These are phyloP conservation scores for Eutrema japonicum DNA, from an alignment of 345 rosid genomes.

Conservation along the genomic window DNA sequence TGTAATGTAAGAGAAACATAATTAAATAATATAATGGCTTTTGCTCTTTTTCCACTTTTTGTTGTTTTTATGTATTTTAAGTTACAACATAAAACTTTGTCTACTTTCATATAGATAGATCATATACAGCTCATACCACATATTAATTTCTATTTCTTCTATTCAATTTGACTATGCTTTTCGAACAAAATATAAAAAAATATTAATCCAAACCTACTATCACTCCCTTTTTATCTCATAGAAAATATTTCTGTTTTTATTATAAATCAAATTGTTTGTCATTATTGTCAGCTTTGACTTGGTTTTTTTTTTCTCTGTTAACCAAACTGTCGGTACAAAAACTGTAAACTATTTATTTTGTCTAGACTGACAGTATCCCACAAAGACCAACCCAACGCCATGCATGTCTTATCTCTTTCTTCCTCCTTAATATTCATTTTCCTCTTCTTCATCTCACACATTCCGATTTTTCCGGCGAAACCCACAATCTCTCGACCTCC, in stretches of 20 bases:
- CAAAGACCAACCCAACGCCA: conserved; percentile 39
- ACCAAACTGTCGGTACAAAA: not conserved
- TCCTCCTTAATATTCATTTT: conserved; percentile 32
- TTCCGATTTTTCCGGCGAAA: conserved; percentile 28
- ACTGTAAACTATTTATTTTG: conserved; percentile 36
- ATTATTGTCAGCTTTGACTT: conserved; percentile 12
- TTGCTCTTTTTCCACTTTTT: too few species aligned
- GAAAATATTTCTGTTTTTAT: not conserved
- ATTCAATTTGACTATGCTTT: too few species aligned
- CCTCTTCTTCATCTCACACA: conserved; percentile 41
- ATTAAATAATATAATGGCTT: too few species aligned
- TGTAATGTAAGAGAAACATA: too few species aligned
- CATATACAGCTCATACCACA: too few species aligned
- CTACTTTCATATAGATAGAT: too few species aligned
- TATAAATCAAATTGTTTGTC: not conserved
- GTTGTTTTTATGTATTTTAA: too few species aligned
- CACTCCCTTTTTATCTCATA: conserved; percentile 1
- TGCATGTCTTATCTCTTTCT: conserved; percentile 47
- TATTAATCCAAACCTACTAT: not conserved
- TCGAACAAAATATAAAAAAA: too few species aligned
- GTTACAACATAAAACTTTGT: too few species aligned
- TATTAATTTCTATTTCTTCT: too few species aligned
- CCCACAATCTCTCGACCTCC: conserved; percentile 30
- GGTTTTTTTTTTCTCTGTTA: not conserved
- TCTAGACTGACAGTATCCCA: conserved; percentile 25